A percentile compares a stretch with the other conserved stretches of the same genome.
Conservation (phyloP, 768 basidiomycete genomes). For the Calocera viscosa region DNA sequence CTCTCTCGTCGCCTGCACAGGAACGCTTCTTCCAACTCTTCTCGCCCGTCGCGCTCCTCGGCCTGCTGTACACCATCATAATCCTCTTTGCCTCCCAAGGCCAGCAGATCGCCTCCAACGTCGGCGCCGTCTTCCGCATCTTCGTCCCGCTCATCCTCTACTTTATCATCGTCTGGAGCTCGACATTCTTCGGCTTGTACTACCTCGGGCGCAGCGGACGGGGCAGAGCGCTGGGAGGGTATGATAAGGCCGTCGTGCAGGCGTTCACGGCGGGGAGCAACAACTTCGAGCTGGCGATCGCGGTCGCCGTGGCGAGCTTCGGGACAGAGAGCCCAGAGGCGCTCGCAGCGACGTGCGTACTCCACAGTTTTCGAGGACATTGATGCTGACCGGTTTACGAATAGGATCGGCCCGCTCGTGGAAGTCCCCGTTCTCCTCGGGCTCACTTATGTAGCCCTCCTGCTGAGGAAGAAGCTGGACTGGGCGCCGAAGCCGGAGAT, state of each 20-base stretch:
- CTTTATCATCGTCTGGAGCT: conserved; percentile 64
- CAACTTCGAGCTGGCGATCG: conserved; percentile 75
- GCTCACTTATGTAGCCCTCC: conserved; percentile 53
- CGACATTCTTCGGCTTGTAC: conserved; percentile 46
- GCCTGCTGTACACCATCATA: conserved; percentile 68
- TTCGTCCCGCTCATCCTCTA: conserved; percentile 72
- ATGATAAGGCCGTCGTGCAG: conserved; percentile 64
- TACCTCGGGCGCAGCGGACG: conserved; percentile 32
- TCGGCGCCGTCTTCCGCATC: conserved; percentile 66
- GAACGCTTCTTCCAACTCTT: conserved; percentile 53
- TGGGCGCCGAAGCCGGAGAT: conserved; percentile 27
- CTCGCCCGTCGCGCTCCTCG: conserved; percentile 55
- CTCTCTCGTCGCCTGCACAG: conserved; percentile 30
- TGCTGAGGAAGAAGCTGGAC: conserved; percentile 30
- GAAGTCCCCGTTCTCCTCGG: conserved; percentile 67
- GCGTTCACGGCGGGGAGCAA: conserved; percentile 70
- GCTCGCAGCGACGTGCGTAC: conserved; percentile 52
- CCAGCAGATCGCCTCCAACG: conserved; percentile 56
- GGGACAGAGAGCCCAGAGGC: conserved; percentile 69
- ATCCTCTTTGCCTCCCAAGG: conserved; percentile 59
- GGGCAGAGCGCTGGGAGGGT: conserved; percentile 30
- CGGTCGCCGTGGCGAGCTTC: conserved; percentile 64
- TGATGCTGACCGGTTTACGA: not conserved
- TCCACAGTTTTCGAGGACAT: not conserved
- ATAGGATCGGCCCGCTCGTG: conserved; percentile 54